Conservation (phyloP, 768 basidiomycete genomes). For the Mycena galericulata region DNA sequence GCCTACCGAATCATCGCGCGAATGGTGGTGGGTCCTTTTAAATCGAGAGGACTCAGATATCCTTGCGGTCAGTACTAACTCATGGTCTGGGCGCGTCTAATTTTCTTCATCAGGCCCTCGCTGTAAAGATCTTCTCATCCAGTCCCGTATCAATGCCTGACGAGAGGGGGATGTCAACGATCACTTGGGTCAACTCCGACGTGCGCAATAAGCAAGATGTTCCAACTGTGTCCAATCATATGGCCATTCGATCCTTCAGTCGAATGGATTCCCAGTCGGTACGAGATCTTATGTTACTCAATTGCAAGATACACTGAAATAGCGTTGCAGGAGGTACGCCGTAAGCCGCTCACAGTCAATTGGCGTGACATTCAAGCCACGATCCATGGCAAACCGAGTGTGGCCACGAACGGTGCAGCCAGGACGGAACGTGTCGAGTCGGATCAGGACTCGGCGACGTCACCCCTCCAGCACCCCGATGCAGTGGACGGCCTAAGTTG, state of each 20-base stretch:
- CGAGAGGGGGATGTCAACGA: slow-evolving; percentile 9
- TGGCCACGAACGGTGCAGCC: not conserved
- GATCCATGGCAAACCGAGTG: not conserved
- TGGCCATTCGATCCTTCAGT: slow-evolving; percentile 5
- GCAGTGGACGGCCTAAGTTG: not conserved
- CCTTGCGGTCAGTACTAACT: not conserved
- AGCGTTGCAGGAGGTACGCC: not conserved
- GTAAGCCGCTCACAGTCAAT: slow-evolving; percentile 16
- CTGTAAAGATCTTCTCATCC: slow-evolving; percentile 6
- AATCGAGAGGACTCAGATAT: not conserved
- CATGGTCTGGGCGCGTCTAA: not conserved
- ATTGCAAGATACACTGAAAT: not conserved
- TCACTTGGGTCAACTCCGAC: slow-evolving; percentile 10
- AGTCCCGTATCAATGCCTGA: slow-evolving; percentile 16
- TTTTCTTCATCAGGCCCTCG: not conserved
- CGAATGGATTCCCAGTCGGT: not conserved
- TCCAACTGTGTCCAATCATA: slow-evolving; percentile 6
- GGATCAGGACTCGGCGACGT: not conserved
- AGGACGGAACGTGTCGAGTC: no score
- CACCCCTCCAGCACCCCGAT: not conserved
- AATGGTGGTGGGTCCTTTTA: slow-evolving; percentile 2
- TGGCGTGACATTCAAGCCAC: slow-evolving; percentile 13
- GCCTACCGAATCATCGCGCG: not conserved
- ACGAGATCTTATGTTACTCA: not conserved
- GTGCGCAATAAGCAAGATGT: not conserved